phyloP scores from a whole-genome alignment of 2,329 filamentous ascomycete species.

The Daldinia eschscholtzii region DNA sequence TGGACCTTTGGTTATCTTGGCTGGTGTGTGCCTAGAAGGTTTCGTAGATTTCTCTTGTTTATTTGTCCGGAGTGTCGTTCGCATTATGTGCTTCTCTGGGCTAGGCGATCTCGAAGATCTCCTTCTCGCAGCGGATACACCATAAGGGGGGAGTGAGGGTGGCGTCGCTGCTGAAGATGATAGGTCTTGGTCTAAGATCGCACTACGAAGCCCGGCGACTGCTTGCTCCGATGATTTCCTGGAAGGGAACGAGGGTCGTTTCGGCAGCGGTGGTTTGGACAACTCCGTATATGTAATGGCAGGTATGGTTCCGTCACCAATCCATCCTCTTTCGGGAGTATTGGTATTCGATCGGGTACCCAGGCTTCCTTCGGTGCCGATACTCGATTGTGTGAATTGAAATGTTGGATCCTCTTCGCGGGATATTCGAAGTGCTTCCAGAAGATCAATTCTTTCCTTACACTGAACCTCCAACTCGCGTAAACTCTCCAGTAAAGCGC shows the following conservation, averaged over 20 bases:
- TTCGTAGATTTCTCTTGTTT: slow-evolving; percentile 61
- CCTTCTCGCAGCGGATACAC: slow-evolving; percentile 51
- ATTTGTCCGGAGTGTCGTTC: slow-evolving; percentile 69
- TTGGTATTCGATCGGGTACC: slow-evolving; percentile 38
- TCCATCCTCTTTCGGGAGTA: slow-evolving; percentile 67
- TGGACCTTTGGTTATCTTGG: slow-evolving; percentile 61
- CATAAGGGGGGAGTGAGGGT: slow-evolving; percentile 51
- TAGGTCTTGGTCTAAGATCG: slow-evolving; percentile 44
- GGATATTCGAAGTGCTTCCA: slow-evolving; percentile 83
- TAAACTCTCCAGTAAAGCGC: slow-evolving; percentile 83
- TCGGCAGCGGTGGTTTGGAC: slow-evolving; percentile 74
- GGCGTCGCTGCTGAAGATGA: slow-evolving; percentile 48
- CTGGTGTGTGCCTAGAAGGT: slow-evolving; percentile 56
- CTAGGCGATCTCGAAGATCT: slow-evolving; percentile 64
- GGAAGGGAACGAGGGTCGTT: slow-evolving; percentile 68
- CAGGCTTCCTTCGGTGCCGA: slow-evolving; percentile 37
- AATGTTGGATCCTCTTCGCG: slow-evolving; percentile 59
- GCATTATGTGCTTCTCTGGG: slow-evolving; percentile 72
- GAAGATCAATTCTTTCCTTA: slow-evolving; percentile 89
- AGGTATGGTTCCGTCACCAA: slow-evolving; percentile 85
- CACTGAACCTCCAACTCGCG: slow-evolving; percentile 89
- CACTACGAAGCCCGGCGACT: slow-evolving; percentile 53
- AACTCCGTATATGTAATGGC: slow-evolving; percentile 83
- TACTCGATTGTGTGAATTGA: slow-evolving; percentile 48
- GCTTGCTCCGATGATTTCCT: slow-evolving; percentile 66